Evolutionary conservation across 75 land plant genomes (phyloP).

Genomic region (Pinus tabuliformis): DNA sequence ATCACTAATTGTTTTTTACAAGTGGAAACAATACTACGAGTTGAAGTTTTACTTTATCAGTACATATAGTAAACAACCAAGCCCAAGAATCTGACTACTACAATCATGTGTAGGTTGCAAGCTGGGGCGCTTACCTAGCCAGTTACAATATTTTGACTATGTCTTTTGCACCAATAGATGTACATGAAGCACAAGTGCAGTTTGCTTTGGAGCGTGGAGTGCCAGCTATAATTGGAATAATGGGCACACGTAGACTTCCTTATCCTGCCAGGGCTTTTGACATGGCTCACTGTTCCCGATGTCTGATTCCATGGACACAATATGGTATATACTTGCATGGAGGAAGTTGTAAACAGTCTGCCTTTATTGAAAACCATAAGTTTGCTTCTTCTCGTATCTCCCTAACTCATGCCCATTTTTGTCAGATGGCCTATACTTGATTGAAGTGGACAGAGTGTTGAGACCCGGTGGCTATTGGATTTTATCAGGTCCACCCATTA

Average conservation of each 20-base stretch:
- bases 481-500: conserved; percentile 47
- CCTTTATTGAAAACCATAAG: not conserved
- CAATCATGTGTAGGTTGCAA: conserved; percentile 63
- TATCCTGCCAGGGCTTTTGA: conserved; percentile 86
- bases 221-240: conserved; percentile 88
- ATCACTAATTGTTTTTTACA: not conserved
- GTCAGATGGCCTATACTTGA: conserved; percentile 43
- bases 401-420: not conserved
- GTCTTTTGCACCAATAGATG: conserved; percentile 94
- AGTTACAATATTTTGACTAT: conserved; percentile 66
- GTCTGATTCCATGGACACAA: conserved; percentile 71
- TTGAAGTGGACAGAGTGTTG: conserved; percentile 53
- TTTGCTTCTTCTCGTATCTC: not conserved
- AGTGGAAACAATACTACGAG: not conserved
- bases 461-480: conserved; percentile 57
- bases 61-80: not conserved
- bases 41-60: not conserved
- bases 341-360: not conserved
- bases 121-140: conserved; percentile 84
- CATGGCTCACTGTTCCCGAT: conserved; percentile 89
- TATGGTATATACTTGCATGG: conserved; percentile 46
- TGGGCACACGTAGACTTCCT: conserved; percentile 68
- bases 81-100: not conserved
- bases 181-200: conserved; percentile 88
- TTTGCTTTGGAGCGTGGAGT: conserved; percentile 92